Evolutionary conservation across 331 rosid species (phyloP), one percentile per base, ranked within the genome.

Genomic region (Pyrus hybrid): DNA sequence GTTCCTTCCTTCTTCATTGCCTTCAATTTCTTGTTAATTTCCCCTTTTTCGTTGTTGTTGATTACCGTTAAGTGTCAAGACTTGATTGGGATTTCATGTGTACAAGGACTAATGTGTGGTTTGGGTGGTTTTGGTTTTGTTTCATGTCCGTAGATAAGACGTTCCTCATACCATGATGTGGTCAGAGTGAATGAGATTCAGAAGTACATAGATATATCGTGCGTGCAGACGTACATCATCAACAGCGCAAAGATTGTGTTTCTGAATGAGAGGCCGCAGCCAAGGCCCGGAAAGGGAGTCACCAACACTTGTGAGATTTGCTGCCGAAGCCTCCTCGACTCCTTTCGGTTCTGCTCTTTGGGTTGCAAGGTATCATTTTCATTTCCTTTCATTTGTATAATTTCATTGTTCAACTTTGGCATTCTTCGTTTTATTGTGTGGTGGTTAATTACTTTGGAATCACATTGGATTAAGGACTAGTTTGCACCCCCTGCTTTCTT

Each of bases 141-240:
- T 41, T 41, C 13, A 41, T 41, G 13, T 10, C 45, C 45, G 77
- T 12, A 85, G 89, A 85, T 85, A 58, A 72, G 89, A 47, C 68
- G 89, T 3, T 85, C 89, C 13, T 85, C 89, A 0, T 85, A 85
- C 79, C 89, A 85, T 45, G 77, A 85, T 80, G 89, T 85, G 67
- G 89, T 85, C 63, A 80, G 89, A 26, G 86, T 83, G 26, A 80
- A 68, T 30, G 89, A 85, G 74, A 85, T 85, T 85, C 89, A 85
- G 71, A 85, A 70, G 81, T 77, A 49, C 74, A 61, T 85, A 21
- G 86, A 85, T 75, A 85, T 83, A 49, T 71, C 84, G 1, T 62
- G 77, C 28, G 84, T 85, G 53, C 89, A 85, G 69, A 85, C 86
- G 7, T 85, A 85, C 80, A 69, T 85, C 13, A 85, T 85, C 37